A percentile compares a stretch with the other conserved stretches of the same genome.
These are phyloP conservation scores for Agaricales sp. DNA, from an alignment of 1,284 basidiomycete species.

Conservation along the genomic window DNA sequence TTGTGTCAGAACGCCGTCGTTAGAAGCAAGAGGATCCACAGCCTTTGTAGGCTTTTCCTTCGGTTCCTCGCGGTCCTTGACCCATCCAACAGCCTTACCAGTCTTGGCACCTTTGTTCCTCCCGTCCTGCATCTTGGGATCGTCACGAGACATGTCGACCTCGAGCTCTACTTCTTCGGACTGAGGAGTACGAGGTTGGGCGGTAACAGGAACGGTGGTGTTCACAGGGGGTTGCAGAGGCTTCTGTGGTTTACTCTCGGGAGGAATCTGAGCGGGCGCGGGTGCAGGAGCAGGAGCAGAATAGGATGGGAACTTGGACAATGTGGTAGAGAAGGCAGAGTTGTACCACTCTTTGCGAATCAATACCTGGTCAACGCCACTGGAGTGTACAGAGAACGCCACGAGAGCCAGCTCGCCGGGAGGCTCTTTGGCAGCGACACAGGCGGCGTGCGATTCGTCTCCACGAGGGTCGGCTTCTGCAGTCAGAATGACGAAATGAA, in stretches of 20 bases:
- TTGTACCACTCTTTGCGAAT: slow-evolving; percentile 78
- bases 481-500: slow-evolving; percentile 77
- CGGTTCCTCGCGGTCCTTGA: slow-evolving; percentile 30
- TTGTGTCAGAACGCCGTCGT: slow-evolving; percentile 40
- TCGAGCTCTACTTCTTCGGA: not conserved
- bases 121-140: not conserved
- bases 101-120: not conserved
- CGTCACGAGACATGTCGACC: not conserved
- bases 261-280: slow-evolving; percentile 52
- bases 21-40: slow-evolving; percentile 15
- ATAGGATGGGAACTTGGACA: slow-evolving; percentile 54
- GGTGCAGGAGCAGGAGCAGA: slow-evolving; percentile 21
- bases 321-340: slow-evolving; percentile 40
- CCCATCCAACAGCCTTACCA: not conserved
- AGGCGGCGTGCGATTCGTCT: slow-evolving; percentile 70
- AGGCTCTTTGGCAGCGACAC: slow-evolving; percentile 65
- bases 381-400: slow-evolving; percentile 73
- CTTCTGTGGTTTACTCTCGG: slow-evolving; percentile 26
- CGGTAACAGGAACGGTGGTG: not conserved
- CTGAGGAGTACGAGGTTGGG: not conserved
- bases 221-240: slow-evolving; percentile 19
- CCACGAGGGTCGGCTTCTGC: slow-evolving; percentile 70
- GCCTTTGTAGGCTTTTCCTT: slow-evolving; percentile 31
- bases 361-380: slow-evolving; percentile 74
- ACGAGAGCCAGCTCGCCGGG: slow-evolving; percentile 70